A percentile compares a stretch with the other conserved stretches of the same genome.
Conservation (phyloP, 139 green algal species). For the Gonium pectorale region DNA sequence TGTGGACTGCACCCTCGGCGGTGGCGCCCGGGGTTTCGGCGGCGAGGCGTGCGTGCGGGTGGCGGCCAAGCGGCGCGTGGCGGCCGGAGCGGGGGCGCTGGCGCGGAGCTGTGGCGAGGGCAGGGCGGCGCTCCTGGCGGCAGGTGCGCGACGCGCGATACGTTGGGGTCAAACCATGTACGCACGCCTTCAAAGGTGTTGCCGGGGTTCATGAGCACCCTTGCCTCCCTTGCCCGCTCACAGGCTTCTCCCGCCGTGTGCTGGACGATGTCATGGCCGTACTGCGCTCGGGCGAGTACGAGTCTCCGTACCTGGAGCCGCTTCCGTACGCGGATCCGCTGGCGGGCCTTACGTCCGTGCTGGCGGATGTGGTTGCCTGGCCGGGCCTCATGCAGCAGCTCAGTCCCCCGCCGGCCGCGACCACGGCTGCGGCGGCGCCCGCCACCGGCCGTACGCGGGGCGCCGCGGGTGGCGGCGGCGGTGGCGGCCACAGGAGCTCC, state of each 20-base stretch:
- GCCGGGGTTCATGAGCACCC: neutral
- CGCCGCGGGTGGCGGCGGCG: neutral
- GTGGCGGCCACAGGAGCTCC: neutral
- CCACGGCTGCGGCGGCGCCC: neutral
- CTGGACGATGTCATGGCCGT: neutral
- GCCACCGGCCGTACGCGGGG: neutral
- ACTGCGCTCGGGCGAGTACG: slow-evolving; percentile 13
- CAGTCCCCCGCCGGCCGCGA: no score
- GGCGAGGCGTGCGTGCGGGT: no score
- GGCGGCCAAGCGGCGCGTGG: neutral
- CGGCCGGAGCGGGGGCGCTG: neutral
- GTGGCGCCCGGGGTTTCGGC: neutral
- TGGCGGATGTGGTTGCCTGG: slow-evolving; percentile 24
- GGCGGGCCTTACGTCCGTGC: neutral
- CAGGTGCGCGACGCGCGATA: slow-evolving; percentile 15
- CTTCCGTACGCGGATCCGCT: slow-evolving; percentile 34
- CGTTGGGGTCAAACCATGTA: neutral
- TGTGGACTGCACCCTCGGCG: no score
- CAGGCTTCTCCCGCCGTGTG: slow-evolving; percentile 25
- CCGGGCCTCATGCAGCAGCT: slow-evolving; percentile 33
- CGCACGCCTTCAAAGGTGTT: neutral
- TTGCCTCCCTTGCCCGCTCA: neutral
- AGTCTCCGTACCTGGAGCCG: slow-evolving; percentile 15
- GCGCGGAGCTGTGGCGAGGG: neutral
- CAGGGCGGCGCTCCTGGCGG: slow-evolving; percentile 1